Percentiles rank a stretch among this genome's conserved stretches.
These are phyloP conservation scores for Fusarium sp. DNA, from an alignment of 2,329 filamentous ascomycete species.

Conservation along the genomic window DNA sequence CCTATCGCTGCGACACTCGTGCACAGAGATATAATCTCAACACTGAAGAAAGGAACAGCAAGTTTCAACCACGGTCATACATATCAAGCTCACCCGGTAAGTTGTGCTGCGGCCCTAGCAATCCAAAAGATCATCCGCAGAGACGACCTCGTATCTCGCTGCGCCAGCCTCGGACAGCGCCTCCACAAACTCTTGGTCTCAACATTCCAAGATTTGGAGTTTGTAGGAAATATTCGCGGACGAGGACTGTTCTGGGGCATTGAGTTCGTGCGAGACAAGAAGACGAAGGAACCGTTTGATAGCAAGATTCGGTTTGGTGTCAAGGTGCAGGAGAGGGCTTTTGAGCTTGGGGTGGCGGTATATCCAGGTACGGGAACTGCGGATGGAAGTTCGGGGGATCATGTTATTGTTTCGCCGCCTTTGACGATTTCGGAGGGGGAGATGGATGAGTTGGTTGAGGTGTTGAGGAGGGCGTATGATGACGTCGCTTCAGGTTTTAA, in stretches of 20 bases:
- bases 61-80: conserved; percentile 68
- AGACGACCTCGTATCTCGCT: conserved; percentile 69
- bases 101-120: conserved; percentile 71
- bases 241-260: conserved; percentile 64
- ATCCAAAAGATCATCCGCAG: conserved; percentile 70
- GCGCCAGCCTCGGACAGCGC: conserved; percentile 62
- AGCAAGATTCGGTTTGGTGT: conserved; percentile 42
- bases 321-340: conserved; percentile 47
- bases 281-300: conserved; percentile 53
- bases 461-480: conserved; percentile 31
- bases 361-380: conserved; percentile 73
- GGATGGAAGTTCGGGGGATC: conserved; percentile 72
- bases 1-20: conserved; percentile 71
- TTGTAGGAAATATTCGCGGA: conserved; percentile 72
- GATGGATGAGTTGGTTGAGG: conserved; percentile 22
- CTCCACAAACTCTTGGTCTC: conserved; percentile 59
- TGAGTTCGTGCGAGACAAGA: conserved; percentile 58
- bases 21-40: conserved; percentile 61
- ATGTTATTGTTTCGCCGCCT: conserved; percentile 76
- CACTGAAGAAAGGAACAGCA: conserved; percentile 52
- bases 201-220: conserved; percentile 56
- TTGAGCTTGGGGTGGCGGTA: conserved; percentile 56
- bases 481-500: not conserved
- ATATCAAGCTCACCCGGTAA: conserved; percentile 69
- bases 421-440: conserved; percentile 66